Base-by-base conservation (phyloP, 2,329 filamentous ascomycete species). In the Paracoccidioides brasiliensis region DNA sequence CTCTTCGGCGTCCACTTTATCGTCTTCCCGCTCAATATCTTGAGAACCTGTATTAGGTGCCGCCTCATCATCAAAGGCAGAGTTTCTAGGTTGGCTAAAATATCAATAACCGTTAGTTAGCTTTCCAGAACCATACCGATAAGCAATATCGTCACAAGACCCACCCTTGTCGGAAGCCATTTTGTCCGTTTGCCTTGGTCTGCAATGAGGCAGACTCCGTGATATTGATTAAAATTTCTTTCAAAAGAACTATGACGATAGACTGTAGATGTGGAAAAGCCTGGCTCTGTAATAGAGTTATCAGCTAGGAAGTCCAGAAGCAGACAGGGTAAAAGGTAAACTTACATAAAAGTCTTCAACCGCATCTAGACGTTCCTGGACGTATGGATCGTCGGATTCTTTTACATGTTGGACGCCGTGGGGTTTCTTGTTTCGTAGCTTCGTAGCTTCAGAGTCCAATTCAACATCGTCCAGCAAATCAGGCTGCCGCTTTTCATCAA, bases 261-360 rank as follows among this genome's bases (percentile, higher is more conserved):
- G 91, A 97, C 67, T 97, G 93, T 14, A 98, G 74, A 68, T 95
- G 84, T 1, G 91, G 88, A 53, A 98, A 74, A 0, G 86, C 82
- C 59, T 85, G 78, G 65, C 80, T 78, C 87, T 94, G 62, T 30
- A 58, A 46, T 30, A 44, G 8, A 28, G 14, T 22, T 6, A 30
- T 56, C 8, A 54, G 28, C n/a, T 28, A 38, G 33, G 8, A 12
- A 9, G 7, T 28, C 9, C 8, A 38, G 30, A 48, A 22, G 22
- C n/a, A 14, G 41, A 22, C 40, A 42, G 28, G 15, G 5, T 28
- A 44, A 41, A 52, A 37, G 5, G n/a, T 33, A 4, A 54, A 80
- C 86, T 78, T 70, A 93, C 88, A 66, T 97, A 98, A 65, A 94
- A 94, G 6, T 77, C 74, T 66, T 96, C 89, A 12, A 97, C 82